Evolutionary conservation across 2,329 filamentous ascomycete genomes (phyloP).

Genomic region (Thelonectria rubi): DNA sequence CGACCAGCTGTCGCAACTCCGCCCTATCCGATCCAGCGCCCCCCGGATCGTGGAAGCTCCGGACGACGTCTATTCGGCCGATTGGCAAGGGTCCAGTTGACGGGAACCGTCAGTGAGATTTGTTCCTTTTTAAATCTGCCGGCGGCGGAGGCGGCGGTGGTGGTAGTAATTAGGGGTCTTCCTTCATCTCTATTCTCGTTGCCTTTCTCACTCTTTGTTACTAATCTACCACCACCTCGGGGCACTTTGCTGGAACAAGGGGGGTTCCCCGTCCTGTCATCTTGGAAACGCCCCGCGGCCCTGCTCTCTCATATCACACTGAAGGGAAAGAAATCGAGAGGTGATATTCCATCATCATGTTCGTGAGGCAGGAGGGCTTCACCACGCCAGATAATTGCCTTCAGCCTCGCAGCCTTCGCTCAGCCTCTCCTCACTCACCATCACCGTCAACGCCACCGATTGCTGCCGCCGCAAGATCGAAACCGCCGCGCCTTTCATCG

Average conservation of each 20-base stretch:
- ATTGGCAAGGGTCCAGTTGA: too few species aligned
- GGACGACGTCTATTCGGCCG: too few species aligned
- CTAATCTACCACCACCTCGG: background rate
- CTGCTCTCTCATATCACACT: constrained; percentile 10
- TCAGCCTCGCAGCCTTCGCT: constrained; percentile 15
- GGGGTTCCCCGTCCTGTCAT: constrained; percentile 8
- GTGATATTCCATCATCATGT: constrained; percentile 18
- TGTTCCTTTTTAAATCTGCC: too few species aligned
- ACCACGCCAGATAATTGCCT: constrained; percentile 14
- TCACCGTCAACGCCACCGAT: constrained; percentile 6
- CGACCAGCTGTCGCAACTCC: too few species aligned
- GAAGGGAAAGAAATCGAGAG: too few species aligned
- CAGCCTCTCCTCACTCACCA: background rate
- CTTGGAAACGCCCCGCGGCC: constrained; percentile 14
- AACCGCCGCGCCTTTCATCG: background rate
- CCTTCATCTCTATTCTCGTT: background rate
- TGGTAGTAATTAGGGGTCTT: too few species aligned
- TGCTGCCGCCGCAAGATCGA: background rate
- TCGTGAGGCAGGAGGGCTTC: constrained; percentile 11
- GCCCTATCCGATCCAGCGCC: too few species aligned
- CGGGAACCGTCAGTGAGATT: too few species aligned
- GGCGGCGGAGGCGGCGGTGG: too few species aligned
- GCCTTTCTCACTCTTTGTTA: background rate
- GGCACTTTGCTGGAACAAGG: background rate
- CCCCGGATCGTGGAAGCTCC: too few species aligned